phyloP scores from a whole-genome alignment of 768 basidiomycete genomes.

The Pleurotus tuber-regium region DNA sequence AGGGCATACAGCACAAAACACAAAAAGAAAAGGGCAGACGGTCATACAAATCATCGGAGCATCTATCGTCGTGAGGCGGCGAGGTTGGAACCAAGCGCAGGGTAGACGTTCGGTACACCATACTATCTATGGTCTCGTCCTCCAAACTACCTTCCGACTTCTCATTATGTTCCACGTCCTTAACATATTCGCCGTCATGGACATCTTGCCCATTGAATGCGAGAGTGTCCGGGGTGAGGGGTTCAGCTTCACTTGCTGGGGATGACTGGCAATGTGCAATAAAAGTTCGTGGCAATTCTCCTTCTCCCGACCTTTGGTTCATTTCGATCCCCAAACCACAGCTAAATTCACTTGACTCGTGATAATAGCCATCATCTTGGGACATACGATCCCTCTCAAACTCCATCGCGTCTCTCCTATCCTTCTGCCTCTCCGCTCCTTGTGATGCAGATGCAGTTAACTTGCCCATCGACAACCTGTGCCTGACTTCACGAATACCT shows the following conservation, averaged over 20 bases:
- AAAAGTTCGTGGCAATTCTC: background rate
- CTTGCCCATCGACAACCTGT: conserved; percentile 7
- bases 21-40: too few species aligned
- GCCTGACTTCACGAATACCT: conserved; percentile 11
- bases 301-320: too few species aligned
- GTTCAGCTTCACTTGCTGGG: background rate
- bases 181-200: background rate
- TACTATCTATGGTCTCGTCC: background rate
- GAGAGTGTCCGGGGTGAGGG: background rate
- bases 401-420: background rate
- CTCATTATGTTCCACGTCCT: background rate
- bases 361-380: too few species aligned
- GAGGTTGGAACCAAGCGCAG: background rate
- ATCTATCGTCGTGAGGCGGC: background rate
- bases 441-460: too few species aligned
- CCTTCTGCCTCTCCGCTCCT: background rate
- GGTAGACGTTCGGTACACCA: background rate
- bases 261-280: background rate
- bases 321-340: background rate
- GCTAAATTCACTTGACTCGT: background rate
- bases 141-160: background rate
- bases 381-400: background rate
- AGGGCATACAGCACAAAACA: too few species aligned
- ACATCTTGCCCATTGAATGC: background rate
- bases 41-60: conserved; percentile 10